Evolutionary conservation across 805 yeast genomes (phyloP).

Genomic region (Yarrowia deformans): DNA sequence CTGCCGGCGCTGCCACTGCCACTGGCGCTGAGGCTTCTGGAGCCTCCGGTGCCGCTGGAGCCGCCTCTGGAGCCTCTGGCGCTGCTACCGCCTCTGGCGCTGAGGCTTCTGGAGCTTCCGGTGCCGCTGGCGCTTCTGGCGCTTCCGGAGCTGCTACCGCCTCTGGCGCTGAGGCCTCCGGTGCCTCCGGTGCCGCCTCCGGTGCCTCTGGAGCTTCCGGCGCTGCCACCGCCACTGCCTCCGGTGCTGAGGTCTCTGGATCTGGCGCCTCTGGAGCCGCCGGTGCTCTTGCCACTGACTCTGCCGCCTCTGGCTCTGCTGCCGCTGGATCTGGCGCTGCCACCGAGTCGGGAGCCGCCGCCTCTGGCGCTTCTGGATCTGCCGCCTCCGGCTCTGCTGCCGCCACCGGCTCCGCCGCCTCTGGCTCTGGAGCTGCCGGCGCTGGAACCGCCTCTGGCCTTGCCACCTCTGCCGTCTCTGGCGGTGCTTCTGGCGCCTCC

Average conservation of each 20-base stretch:
- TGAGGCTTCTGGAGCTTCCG: neutral
- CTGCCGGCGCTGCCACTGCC: neutral
- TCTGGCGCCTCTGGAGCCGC: neutral
- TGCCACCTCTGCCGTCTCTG: conserved; percentile 3
- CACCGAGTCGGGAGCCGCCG: neutral
- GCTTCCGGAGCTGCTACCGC: conserved; percentile 4
- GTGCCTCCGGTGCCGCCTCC: conserved; percentile 24
- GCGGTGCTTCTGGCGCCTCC: conserved; percentile 1
- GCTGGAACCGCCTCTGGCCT: neutral
- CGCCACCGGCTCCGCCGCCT: conserved; percentile 3
- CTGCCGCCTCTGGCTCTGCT: conserved; percentile 1
- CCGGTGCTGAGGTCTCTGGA: conserved; percentile 3
- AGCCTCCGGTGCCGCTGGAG: neutral
- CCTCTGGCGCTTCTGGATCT: neutral
- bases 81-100: neutral
- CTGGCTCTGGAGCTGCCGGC: conserved; percentile 3
- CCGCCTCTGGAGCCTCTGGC: conserved; percentile 1
- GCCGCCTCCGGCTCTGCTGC: conserved; percentile 8
- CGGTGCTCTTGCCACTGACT: neutral
- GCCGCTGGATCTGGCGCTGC: conserved; percentile 1
- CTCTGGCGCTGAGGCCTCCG: conserved; percentile 23
- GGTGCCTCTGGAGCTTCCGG: neutral
- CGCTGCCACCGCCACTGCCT: neutral
- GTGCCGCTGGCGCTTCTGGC: conserved; percentile 7
- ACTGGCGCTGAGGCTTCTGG: conserved; percentile 7